Evolutionary conservation across 2,329 filamentous ascomycete species (phyloP), one percentile per base, ranked within the genome.

Genomic region (Periconia digitata): DNA sequence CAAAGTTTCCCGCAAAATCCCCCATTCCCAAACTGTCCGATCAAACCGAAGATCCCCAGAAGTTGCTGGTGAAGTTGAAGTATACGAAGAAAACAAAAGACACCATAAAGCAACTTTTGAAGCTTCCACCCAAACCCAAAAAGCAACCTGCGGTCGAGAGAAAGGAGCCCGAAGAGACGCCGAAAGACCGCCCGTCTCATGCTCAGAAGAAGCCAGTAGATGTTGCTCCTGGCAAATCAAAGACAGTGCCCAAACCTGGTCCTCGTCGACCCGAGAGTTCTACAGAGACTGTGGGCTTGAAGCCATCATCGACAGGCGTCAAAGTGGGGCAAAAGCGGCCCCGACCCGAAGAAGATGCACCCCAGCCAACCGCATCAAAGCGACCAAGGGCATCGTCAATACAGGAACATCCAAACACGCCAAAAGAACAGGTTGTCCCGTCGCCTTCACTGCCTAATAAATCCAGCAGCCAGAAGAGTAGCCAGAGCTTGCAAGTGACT

Each of bases 31-130:
- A 53, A 36, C 39, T 55, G 27, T 35, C 53, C 37, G 51, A 40
- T 34, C 50, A 44, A 8, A 47, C 32, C 18, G 53, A 60, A 17
- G 47, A 56, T 29, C 34, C 55, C 8, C 22, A 34, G 24, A 62
- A 50, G 20, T 67, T 78, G 29, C 66, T 80, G 38, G 74, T 80
- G 21, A 79, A 72, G 52, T 61, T 82, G 35, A 79, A 74, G 50
- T 82, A 80, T 57, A 76, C 77, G 15, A 79, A 76, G 57, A 51
- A 48, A 42, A 42, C 49, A 63, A 72, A 35, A 76, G 78, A 57
- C 67, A 73, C 74, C n/a, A 72, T 82, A 24, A 73, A 76, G 23
- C 54, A 63, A 21, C 48, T 69, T 12, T 59, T 74, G 39, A 60
- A 58, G 10, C 53, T 72, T 8, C 67, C 68, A 6, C 58, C 68